Base-by-base conservation (phyloP, 169 alveolate species). In the Plasmodium vivax region DNA sequence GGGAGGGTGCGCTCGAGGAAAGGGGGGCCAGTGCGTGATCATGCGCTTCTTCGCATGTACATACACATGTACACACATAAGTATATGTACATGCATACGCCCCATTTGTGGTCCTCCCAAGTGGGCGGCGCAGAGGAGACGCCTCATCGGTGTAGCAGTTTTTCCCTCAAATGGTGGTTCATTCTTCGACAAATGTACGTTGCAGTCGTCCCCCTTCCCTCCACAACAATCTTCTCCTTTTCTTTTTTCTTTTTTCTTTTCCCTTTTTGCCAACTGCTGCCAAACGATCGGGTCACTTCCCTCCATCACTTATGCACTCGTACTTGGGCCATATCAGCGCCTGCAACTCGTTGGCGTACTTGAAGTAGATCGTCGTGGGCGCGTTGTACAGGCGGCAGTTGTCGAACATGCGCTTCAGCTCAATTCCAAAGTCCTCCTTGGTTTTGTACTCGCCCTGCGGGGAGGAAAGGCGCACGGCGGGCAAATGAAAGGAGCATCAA, bases 321-420 rank as follows among this genome's bases (percentile, higher is more conserved):
- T 96, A 94, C 81, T 96, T 97, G 41, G 99, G 99, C 97, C 98
- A 97, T 58, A 98, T 98, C 79, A 96, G 96, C 38, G 98, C 98
- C 95, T 99, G 99, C 45, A 99, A 96, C 90, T 97, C 98, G 92
- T 98, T 97, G 16, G 99, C 99, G 95, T 98, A 98, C 94, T 99
- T 99, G 96, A 98, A 98, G 97, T 99, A 99, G 32, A 98, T 98
- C 23, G 99, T 99, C 74, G 98, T 98, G 6, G 98, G 97, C 27
- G 98, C 96, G 96, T 99, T 99, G 96, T 98, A 99, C 68, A 85
- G 91, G 82, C 99, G 98, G 85, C 99, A 98, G 97, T 99, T 99
- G 85, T 96, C 99, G 93, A 99, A 99, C 97, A 99, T 99, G 77
- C 98, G 96, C 85, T 96, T 98, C 43, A 99, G 97, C 79, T 99